Percentiles rank a stretch among this genome's conserved stretches.
These are phyloP conservation scores for Prunus mongolica DNA, from an alignment of 306 rosid species.

Conservation along the genomic window DNA sequence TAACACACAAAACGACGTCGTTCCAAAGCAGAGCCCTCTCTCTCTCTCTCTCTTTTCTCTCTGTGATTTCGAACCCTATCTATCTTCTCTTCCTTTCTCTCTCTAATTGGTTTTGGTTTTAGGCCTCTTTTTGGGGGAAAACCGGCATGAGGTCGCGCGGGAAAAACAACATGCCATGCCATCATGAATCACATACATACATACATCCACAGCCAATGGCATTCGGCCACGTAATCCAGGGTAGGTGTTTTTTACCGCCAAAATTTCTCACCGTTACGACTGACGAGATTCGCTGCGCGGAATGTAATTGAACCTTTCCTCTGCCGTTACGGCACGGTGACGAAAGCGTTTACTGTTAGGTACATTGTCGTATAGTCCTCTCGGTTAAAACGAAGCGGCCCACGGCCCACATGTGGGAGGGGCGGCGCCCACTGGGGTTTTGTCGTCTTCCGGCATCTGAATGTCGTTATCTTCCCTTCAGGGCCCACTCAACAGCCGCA, in stretches of 20 bases:
- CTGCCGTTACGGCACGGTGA: conserved; percentile 20
- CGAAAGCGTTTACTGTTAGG: not conserved
- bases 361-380: not conserved
- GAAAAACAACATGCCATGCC: conserved; percentile 34
- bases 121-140: conserved; percentile 20
- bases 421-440: not conserved
- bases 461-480: not conserved
- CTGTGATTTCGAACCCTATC: conserved; percentile 5
- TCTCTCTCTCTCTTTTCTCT: not conserved
- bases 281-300: conserved; percentile 20
- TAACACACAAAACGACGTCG: conserved; percentile 9
- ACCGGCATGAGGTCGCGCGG: conserved; percentile 39
- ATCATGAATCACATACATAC: conserved; percentile 28
- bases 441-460: not conserved
- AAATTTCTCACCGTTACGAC: conserved; percentile 35
- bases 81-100: conserved; percentile 25
- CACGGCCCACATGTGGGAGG: not conserved
- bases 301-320: not conserved
- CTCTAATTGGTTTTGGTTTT: conserved; percentile 15
- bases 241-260: conserved; percentile 46
- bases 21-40: not conserved
- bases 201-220: not conserved
- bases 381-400: not conserved
- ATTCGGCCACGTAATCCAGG: not conserved
- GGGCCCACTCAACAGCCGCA: not conserved